phyloP scores from a whole-genome alignment of 169 alveolate genomes.

The Plasmodium vinckei region DNA sequence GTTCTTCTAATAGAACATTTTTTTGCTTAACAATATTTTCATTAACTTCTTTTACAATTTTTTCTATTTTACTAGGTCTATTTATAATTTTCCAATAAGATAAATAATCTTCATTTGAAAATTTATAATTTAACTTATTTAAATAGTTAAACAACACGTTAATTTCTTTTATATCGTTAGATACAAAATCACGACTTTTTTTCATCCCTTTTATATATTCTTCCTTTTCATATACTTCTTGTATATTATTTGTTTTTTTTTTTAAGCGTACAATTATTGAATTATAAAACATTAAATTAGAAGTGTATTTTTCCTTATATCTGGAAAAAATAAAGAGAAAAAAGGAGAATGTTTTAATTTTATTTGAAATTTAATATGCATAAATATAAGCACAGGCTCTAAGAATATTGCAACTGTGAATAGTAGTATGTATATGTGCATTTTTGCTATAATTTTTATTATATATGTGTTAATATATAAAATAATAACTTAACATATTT shows the following conservation, averaged over 20 bases:
- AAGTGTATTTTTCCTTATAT: conserved; percentile 70
- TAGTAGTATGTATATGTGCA: background rate
- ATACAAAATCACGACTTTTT: conserved; percentile 67
- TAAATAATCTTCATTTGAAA: conserved; percentile 73
- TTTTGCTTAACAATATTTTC: conserved; percentile 56
- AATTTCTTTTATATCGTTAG: conserved; percentile 71
- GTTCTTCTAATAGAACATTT: conserved; percentile 66
- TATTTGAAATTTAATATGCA: conserved; percentile 2
- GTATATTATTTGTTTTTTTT: conserved; percentile 63
- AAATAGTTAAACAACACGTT: conserved; percentile 54
- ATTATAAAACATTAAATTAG: conserved; percentile 70
- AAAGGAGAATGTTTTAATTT: background rate
- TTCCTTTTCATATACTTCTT: conserved; percentile 73
- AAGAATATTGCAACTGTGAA: background rate
- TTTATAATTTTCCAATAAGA: conserved; percentile 75
- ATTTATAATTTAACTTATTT: conserved; percentile 66
- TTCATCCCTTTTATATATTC: conserved; percentile 72
- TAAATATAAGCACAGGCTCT: background rate
- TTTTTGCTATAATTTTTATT: background rate
- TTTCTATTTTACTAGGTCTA: conserved; percentile 73
- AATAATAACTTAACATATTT: background rate
- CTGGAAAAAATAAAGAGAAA: conserved; percentile 8
- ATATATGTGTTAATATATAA: background rate
- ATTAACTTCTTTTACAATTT: conserved; percentile 71
- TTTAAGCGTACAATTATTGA: conserved; percentile 63